Conservation (phyloP, 495 filamentous ascomycete species). For the Massariosphaeria phaeospora region DNA sequence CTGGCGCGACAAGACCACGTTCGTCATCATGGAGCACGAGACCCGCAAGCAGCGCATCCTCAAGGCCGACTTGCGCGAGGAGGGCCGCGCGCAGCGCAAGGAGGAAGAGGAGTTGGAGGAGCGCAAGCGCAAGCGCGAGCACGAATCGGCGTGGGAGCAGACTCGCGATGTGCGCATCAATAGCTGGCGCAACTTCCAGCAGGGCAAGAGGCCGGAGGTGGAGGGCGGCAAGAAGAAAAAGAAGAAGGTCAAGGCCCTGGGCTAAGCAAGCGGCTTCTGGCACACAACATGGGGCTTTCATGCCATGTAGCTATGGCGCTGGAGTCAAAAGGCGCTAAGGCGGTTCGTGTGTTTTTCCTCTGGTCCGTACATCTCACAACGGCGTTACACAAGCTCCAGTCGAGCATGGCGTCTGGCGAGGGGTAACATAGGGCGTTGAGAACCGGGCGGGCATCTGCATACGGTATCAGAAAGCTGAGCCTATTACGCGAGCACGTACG, state of each 20-base stretch:
- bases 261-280: constrained; percentile 36
- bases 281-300: background rate
- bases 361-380: too few relatives aligned
- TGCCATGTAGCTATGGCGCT: background rate
- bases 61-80: constrained; percentile 94
- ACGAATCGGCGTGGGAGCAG: constrained; percentile 89
- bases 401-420: constrained; percentile 3
- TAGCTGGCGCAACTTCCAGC: constrained; percentile 91
- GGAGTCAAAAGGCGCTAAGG: background rate
- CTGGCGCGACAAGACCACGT: constrained; percentile 88
- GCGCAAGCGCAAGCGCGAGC: constrained; percentile 87
- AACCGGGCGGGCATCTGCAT: background rate
- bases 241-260: constrained; percentile 86
- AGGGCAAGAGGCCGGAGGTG: constrained; percentile 53
- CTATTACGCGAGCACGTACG: background rate
- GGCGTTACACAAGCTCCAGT: too few relatives aligned
- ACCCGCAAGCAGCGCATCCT: constrained; percentile 73
- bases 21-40: constrained; percentile 91
- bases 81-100: constrained; percentile 83
- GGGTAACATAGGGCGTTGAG: background rate
- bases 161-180: constrained; percentile 86
- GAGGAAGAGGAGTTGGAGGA: constrained; percentile 80
- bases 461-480: background rate
- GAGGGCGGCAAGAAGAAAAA: constrained; percentile 60
- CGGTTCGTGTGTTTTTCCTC: too few relatives aligned